A percentile compares a stretch with the other conserved stretches of the same genome.
Evolutionary conservation across 2,329 filamentous ascomycete genomes (phyloP).

Genomic region (Setomelanomma holmii): DNA sequence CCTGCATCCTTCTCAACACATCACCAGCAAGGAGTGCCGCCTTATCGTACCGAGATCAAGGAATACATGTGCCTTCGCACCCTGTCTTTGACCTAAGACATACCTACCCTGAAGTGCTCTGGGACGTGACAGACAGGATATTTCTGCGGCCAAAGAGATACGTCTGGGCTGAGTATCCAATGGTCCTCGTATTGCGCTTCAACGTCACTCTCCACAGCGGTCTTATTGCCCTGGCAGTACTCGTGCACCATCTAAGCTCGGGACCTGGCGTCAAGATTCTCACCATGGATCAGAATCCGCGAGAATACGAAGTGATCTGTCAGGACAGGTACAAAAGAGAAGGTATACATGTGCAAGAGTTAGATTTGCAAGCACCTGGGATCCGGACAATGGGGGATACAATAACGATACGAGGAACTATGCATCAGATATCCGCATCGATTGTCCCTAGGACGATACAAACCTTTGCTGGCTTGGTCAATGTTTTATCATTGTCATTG

Average conservation of each 20-base stretch:
- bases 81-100: background rate
- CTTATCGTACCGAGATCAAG: background rate
- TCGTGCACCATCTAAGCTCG: background rate
- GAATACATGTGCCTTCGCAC: background rate
- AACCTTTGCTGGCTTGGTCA: background rate
- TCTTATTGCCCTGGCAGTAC: background rate
- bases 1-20: constrained; percentile 1
- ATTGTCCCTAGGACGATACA: background rate
- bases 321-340: constrained; percentile 1
- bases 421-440: background rate
- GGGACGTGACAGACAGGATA: constrained; percentile 2
- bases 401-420: background rate
- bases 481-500: background rate
- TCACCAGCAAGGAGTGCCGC: background rate
- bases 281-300: background rate
- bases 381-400: background rate
- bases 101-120: background rate
- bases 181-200: constrained; percentile 3
- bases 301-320: constrained; percentile 1
- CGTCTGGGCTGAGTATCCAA: background rate
- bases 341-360: constrained; percentile 1
- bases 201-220: background rate
- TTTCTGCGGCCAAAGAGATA: constrained; percentile 3
- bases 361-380: constrained; percentile 1
- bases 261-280: background rate